Base-by-base conservation (phyloP, 345 rosid species). In the Pistacia integerrima region DNA sequence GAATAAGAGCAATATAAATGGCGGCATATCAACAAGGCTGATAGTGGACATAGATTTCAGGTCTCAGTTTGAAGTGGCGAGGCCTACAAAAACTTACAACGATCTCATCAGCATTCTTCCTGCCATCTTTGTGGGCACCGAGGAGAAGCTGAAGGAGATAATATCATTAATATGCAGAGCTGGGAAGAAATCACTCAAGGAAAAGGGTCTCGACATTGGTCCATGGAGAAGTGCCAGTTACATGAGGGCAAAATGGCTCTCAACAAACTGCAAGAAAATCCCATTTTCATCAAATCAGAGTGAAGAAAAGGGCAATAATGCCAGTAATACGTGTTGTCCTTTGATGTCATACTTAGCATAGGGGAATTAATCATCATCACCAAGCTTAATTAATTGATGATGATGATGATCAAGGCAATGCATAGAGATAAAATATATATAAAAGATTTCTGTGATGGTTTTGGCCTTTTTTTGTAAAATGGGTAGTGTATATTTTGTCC, bases 191-290 rank as follows among this genome's bases (percentile, higher is more conserved):
- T 86, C 88, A 0, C 80, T 89, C 57, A 76, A 82, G 61, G 83
- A 88, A 64, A 84, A 78, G 8, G 86, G 82, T 30, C 83, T 88
- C 52, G 63, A 79, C 61, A 25, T 87, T 28, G 87, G 88, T 16
- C 93, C 93, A 3, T 87, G 91, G 91, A 89, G 93, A 74, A 85
- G 84, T 61, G 61, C 69, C 0, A 74, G 65, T n/a, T 86, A 82
- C 85, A 85, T 90, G 93, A 87, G 69, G 49, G 78, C 87, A 4
- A 90, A 88, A 72, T 90, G 93, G 93, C 41, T 86, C 18, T 74
- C 89, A 52, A 85, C 70, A 67, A 81, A 86, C 67, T 84, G 82
- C 79, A 74, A 66, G 56, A 83, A 78, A 67, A 73, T 78, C n/a
- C 56, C 85, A n/a, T 35, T 79, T 67, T 67, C 60, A 14, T 36